These are phyloP conservation scores for Thuja plicata DNA, from an alignment of 83 land plant species.

Conservation along the genomic window DNA sequence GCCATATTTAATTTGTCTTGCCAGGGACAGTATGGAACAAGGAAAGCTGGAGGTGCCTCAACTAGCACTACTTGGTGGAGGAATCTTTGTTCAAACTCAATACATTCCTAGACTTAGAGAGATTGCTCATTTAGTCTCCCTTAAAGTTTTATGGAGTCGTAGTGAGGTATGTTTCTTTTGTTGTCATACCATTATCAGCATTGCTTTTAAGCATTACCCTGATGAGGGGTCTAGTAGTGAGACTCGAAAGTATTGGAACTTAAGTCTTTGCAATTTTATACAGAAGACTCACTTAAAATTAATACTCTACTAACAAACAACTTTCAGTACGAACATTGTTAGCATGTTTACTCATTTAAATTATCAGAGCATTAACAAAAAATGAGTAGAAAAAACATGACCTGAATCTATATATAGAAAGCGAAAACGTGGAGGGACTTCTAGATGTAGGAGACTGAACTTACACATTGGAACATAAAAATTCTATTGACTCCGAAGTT, in stretches of 20 bases:
- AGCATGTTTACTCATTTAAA: background rate
- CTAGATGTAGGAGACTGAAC: background rate
- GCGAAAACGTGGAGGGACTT: background rate
- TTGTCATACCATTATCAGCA: background rate
- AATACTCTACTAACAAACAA: too few relatives aligned
- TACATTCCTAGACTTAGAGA: slow-evolving; percentile 78
- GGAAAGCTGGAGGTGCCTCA: slow-evolving; percentile 36
- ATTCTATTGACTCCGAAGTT: background rate
- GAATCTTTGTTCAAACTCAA: slow-evolving; percentile 77
- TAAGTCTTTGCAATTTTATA: too few relatives aligned
- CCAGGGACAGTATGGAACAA: slow-evolving; percentile 7
- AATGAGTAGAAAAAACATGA: background rate
- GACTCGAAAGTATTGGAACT: too few relatives aligned
- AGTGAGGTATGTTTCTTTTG: slow-evolving; percentile 49
- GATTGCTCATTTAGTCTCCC: slow-evolving; percentile 46
- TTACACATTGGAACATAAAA: background rate
- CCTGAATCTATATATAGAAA: background rate
- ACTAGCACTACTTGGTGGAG: slow-evolving; percentile 86
- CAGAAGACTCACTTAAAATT: too few relatives aligned
- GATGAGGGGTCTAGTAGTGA: too few relatives aligned
- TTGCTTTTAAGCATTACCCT: too few relatives aligned
- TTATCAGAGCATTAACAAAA: background rate
- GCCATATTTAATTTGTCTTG: background rate
- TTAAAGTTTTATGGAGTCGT: slow-evolving; percentile 84
- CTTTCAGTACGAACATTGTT: background rate